phyloP scores from a whole-genome alignment of 2,329 filamentous ascomycete species.

The Phialophora tarda region DNA sequence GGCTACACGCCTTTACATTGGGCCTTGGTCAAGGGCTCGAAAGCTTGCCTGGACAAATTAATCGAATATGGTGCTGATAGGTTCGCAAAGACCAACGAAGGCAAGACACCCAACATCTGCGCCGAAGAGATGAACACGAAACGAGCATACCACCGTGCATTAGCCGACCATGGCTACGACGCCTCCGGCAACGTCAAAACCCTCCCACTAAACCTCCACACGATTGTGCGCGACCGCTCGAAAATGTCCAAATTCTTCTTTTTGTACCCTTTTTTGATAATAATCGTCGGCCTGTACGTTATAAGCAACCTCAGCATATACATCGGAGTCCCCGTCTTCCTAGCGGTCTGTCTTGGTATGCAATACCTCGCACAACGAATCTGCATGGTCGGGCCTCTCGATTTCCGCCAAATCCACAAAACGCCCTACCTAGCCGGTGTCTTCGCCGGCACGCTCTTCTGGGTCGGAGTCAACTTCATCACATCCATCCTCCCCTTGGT shows the following conservation, averaged over 20 bases:
- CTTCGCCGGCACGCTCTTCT: constrained; percentile 84
- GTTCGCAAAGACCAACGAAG: constrained; percentile 84
- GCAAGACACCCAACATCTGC: constrained; percentile 86
- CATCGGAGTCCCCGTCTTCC: constrained; percentile 72
- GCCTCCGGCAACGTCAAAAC: constrained; percentile 73
- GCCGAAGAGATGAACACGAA: constrained; percentile 89
- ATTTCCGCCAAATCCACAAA: constrained; percentile 88
- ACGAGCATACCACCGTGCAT: constrained; percentile 78
- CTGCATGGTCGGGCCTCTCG: constrained; percentile 79
- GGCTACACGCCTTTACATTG: constrained; percentile 95
- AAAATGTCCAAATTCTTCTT: constrained; percentile 89
- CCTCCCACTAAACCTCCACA: constrained; percentile 74
- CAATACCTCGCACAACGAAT: constrained; percentile 80
- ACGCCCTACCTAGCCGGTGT: constrained; percentile 96
- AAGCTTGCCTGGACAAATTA: constrained; percentile 87
- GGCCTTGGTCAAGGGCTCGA: constrained; percentile 91
- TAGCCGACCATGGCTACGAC: constrained; percentile 84
- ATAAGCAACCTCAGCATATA: constrained; percentile 76
- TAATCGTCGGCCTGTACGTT: constrained; percentile 73
- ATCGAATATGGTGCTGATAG: constrained; percentile 95
- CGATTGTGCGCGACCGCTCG: constrained; percentile 73
- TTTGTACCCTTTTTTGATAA: constrained; percentile 79
- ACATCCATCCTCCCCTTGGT: constrained; percentile 76
- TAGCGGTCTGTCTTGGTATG: constrained; percentile 57
- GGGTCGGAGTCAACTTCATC: constrained; percentile 77